Evolutionary conservation across 2,329 filamentous ascomycete species (phyloP), one percentile per base, ranked within the genome.

Genomic region (Davidsoniella australis): DNA sequence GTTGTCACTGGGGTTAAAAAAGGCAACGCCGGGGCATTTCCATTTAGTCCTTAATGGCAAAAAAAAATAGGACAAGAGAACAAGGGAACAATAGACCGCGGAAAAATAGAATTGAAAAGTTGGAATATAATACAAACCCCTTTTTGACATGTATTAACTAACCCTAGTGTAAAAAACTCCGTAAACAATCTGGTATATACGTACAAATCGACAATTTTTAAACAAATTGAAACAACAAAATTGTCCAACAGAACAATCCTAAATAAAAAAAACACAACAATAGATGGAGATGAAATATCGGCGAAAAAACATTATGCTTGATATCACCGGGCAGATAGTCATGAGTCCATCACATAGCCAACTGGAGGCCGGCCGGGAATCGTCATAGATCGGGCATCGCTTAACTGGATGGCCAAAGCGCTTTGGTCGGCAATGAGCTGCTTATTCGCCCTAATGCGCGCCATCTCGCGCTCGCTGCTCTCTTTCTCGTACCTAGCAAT

Each of bases 381-480:
- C 16, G 53, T 38, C 7, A 55, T 55, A 14, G 41, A 50, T 1
- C 59, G 56, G 1, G 58, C 60, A 14, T 70, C 66, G 7, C 73
- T 69, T 51, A 76, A 58, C 56, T 65, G 64, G 52, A 58, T 62
- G 1, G 64, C 64, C 49, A 67, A 50, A 54, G 60, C 61, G 52
- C 66, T 64, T 56, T 67, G 64, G 40, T 62, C 63, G 46, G 76
- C 70, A 2, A 76, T 70, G 46, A 76, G 57, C 58, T 65, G 70
- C 61, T 65, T 67, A 60, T 76, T 73, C 57, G 72, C 68, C 47
- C 65, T 64, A 7, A 76, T 59, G 14, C 72, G 58, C 33, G 58
- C 63, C 54, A 64, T 63, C 43, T 72, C 62, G 18, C 73, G 60
- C 29, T 61, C 59, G 36, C 75, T 71, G 10, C 68, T 65, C 9